Base-by-base conservation (phyloP, 768 basidiomycete genomes). In the Naematelia encephala region DNA sequence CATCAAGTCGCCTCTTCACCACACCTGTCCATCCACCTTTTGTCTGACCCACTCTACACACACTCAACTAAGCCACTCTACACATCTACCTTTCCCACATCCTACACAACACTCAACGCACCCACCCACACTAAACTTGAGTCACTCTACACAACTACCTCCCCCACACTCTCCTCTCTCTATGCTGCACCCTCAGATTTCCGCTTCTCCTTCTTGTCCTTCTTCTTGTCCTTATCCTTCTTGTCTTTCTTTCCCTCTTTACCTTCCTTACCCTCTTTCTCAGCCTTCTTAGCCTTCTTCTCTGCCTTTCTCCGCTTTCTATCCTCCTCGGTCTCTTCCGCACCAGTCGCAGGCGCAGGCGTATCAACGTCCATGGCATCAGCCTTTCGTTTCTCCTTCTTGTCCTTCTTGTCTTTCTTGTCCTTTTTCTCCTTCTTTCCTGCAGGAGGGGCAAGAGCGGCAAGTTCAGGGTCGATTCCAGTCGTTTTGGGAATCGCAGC, bases 311-410 rank as follows among this genome's bases (percentile, higher is more conserved):
- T 42, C 57, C 61, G 57, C 42, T 63, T 59, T 25, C 55, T 56
- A 3, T 53, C 53, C 30, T 62, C 64, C 12, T 54, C 63, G 8
- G 27, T 51, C 12, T 46, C 60, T 5, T 23, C 63, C 10, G 25
- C 54, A 11, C 10, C 57, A 16, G 23, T 26, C 11, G 46, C 12
- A 4, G 27, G 11, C 14, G 51, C 52, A 2, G 59, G 48, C 5
- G 50, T 19, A 28, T 63, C 66, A 21, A 61, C 48, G 10, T 69
- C 69, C 62, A 65, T 68, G 39, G 56, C 68, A 54, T 69, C 67
- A 28, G 67, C 54, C 52, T 73, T 75, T 46, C 69, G 46, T 66
- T 76, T 76, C 62, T 73, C 67, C 64, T 71, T 70, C 65, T 76
- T 72, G 39, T 72, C 70, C 61, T 65, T 63, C 57, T 73, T 73